These are phyloP conservation scores for Picea glauca DNA, from an alignment of 75 land plant species.

Conservation along the genomic window DNA sequence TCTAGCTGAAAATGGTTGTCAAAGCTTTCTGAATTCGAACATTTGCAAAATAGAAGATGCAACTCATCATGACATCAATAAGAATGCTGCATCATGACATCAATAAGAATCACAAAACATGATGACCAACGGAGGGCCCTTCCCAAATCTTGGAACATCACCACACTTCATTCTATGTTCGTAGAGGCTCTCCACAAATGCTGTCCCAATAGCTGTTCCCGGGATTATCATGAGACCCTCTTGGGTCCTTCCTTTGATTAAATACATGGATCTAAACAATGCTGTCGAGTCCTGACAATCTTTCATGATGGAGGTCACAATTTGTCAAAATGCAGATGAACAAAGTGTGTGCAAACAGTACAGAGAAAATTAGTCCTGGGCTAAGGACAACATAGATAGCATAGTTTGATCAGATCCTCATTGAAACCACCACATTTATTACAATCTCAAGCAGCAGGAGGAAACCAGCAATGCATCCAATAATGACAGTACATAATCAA, in stretches of 20 bases:
- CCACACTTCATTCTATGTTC: conserved; percentile 8
- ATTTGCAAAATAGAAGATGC: too few species aligned
- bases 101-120: conserved; percentile 52
- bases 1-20: not conserved
- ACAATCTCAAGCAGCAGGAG: conserved; percentile 28
- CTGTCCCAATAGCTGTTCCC: conserved; percentile 52
- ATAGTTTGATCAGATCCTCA: conserved; percentile 35
- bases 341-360: conserved; percentile 51
- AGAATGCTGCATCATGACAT: too few species aligned
- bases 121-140: too few species aligned
- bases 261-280: too few species aligned
- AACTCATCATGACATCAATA: too few species aligned
- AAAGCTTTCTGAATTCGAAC: conserved; percentile 27
- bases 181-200: conserved; percentile 72
- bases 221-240: conserved; percentile 72
- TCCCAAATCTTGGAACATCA: too few species aligned
- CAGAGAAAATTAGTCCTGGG: conserved; percentile 46
- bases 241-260: not conserved
- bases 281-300: conserved; percentile 26
- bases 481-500: conserved; percentile 47
- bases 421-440: conserved; percentile 28
- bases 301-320: conserved; percentile 68
- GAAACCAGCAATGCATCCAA: conserved; percentile 30
- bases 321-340: conserved; percentile 61
- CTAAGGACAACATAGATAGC: conserved; percentile 37